Evolutionary conservation across 257 asterid species (phyloP), one percentile per base, ranked within the genome.

Genomic region (Nicotiana noctiflora): DNA sequence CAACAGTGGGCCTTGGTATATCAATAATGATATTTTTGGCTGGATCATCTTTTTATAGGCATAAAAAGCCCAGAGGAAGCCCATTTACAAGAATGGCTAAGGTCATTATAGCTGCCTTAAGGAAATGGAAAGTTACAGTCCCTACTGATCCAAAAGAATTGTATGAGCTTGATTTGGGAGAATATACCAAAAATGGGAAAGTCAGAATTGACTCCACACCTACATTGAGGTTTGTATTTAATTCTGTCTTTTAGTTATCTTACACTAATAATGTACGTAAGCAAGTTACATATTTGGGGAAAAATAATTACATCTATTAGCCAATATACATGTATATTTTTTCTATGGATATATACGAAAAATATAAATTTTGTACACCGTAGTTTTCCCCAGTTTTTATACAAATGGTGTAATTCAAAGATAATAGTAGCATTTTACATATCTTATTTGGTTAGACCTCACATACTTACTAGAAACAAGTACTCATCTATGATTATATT

Each of bases 31-130:
- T 95, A 34, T 95, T 95, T 62, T 76, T 90, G 90, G 76, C 88
- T 18, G 99, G 99, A 1, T 90, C 97, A 3, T 88, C 90, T 0
- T 91, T 89, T 59, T 95, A 95, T 52, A 83, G 98, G 86, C 99
- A 93, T 79, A 92, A 84, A 85, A 44, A 82, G 75, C 99, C 98
- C 59, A 83, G 91, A 19, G 98, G 99, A 10, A 95, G 99, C 80
- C 97, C 99, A 0, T 95, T 95, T 79, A 91, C 97, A 6, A 90
- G 68, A 81, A 93, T 95, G 98, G 87, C 89, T 29, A 88, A 46
- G 84, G 99, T 93, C 80, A 88, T 93, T 2, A 88, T 92, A 32
- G 97, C 97, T 57, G 83, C 97, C 9, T 3, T 91, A 0, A 88
- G 97, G 55, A 95, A 93, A 46, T 84, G 93, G 94, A 83, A 68